These are phyloP conservation scores for Metarhizium humberi DNA, from an alignment of 2,329 filamentous ascomycete genomes.

Conservation along the genomic window DNA sequence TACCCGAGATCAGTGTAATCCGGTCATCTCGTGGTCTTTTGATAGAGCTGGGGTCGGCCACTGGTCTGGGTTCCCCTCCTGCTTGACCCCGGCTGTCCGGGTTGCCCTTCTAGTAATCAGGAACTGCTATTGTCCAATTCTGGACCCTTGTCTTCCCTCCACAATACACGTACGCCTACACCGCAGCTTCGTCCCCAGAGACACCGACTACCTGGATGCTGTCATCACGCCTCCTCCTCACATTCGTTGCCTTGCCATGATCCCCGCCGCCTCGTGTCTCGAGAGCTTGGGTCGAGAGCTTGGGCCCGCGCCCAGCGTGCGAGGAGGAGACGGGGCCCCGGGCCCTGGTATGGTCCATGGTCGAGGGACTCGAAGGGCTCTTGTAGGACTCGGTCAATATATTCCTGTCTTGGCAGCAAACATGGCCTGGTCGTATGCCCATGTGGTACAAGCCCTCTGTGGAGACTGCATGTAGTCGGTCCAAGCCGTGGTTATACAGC, in stretches of 20 bases:
- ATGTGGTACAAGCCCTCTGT: neutral
- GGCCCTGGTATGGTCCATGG: neutral
- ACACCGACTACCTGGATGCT: neutral
- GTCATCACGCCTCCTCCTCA: neutral
- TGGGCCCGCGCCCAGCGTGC: neutral
- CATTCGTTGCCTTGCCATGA: neutral
- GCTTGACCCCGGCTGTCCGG: neutral
- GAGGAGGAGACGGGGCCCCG: neutral
- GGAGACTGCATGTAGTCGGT: neutral
- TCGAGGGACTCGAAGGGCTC: neutral
- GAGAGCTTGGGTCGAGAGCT: neutral
- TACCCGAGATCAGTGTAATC: neutral
- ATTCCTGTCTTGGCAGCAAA: neutral
- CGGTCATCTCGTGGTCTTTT: neutral
- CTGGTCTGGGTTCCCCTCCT: neutral
- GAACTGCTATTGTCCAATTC: neutral
- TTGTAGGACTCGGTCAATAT: neutral
- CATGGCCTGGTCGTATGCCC: neutral
- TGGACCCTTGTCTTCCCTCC: neutral
- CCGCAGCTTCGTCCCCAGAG: no score
- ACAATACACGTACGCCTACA: neutral
- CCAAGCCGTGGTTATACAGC: neutral
- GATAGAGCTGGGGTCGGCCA: neutral
- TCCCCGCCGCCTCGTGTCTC: neutral
- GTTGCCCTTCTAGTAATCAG: neutral